Conservation (phyloP, 225 moss, liverwort and hornwort genomes). For the Anthoceros angustus region DNA sequence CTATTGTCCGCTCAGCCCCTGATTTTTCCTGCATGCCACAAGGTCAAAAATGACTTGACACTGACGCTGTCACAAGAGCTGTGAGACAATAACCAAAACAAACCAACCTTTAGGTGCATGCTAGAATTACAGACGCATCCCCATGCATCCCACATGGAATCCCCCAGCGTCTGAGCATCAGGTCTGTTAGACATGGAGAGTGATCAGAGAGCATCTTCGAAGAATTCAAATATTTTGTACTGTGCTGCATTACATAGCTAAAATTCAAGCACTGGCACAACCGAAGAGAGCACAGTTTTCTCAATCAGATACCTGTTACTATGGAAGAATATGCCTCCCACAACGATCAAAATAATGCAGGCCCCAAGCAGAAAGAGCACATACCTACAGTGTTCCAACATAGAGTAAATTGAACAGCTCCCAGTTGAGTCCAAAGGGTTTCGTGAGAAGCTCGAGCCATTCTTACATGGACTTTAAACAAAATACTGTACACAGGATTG, state of each 20-base stretch:
- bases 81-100: not conserved
- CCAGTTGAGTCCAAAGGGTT: too few species aligned
- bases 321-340: not conserved
- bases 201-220: not conserved
- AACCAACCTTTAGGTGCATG: not conserved
- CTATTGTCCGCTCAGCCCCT: not conserved
- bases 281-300: too few species aligned
- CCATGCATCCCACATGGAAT: not conserved
- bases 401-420: too few species aligned
- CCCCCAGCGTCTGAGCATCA: not conserved
- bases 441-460: too few species aligned
- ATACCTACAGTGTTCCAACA: too few species aligned
- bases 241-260: too few species aligned
- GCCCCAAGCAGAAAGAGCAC: not conserved
- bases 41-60: not conserved
- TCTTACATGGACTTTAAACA: too few species aligned
- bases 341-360: not conserved
- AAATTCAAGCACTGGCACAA: too few species aligned
- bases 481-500: too few species aligned
- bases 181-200: not conserved
- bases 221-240: not conserved
- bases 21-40: not conserved
- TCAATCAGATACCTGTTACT: not conserved
- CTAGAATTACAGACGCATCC: not conserved
- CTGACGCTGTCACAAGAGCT: not conserved